Base-by-base conservation (phyloP, 352 stramenopile species). In the Pythium coloratum region DNA sequence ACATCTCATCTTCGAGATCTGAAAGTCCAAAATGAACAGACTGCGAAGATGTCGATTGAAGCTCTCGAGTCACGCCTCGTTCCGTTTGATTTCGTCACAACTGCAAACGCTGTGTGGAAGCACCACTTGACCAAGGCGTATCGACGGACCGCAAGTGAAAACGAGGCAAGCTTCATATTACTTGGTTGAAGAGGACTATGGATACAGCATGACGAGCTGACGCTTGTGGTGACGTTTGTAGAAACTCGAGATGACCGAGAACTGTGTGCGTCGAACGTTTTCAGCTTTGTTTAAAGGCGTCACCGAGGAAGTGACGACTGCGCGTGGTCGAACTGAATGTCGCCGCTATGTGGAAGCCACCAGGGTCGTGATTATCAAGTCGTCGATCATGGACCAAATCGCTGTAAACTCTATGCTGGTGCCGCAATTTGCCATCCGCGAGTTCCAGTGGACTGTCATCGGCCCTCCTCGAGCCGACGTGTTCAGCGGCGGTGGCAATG, bases 401-500 rank as follows among this genome's bases (percentile, higher is more conserved):
- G 20, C 20, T 24, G 20, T 24, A 24, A 24, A 24, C 20, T 24
- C 20, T 24, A 24, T 24, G 20, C 0, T 32, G 5, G 30, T 66
- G 2, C 59, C 47, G 2, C 42, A 51, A 24, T 66, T 66, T 42
- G 59, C 33, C 24, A 42, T 66, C 20, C 59, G 59, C 47, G 34
- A 66, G 8, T 66, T 59, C 34, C 47, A 66, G 59, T 66, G 59
- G 59, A 65, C 59, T 3, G 59, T 65, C 24, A 58, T 65, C 13
- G 59, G 47, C 5, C 59, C 47, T 12, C 59, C 59, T 10, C 47
- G 59, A 3, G 34, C 53, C 24, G 24, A 28, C 6, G 51, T 58
- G 59, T 30, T 66, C 1, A 46, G 59, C 3, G 24, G 51, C 3
- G 59, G 47, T 33, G 36, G 26, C 46, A 59, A 59, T 4, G 5